Conservation (phyloP, 2,329 filamentous ascomycete genomes). For the Moelleriella libera region DNA sequence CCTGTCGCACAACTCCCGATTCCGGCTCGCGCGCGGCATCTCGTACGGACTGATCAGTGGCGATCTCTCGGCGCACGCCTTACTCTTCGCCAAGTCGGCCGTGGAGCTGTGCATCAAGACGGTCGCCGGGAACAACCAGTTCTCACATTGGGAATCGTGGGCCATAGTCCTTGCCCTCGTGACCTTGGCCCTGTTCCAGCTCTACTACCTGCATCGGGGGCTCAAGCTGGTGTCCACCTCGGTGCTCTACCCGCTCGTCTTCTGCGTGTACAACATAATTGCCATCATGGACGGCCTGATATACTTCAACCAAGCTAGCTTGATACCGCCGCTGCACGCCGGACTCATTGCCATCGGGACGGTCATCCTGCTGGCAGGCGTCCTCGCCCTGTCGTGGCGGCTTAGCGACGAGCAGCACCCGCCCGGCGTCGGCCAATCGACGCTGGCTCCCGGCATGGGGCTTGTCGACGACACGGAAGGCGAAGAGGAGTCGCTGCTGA, state of each 20-base stretch:
- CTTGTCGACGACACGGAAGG: conserved; percentile 57
- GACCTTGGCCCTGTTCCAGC: conserved; percentile 68
- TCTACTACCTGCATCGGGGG: conserved; percentile 90
- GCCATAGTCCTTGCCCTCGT: conserved; percentile 73
- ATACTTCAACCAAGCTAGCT: conserved; percentile 82
- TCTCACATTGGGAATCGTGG: conserved; percentile 92
- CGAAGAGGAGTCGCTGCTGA: conserved; percentile 42
- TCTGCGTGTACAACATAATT: conserved; percentile 98
- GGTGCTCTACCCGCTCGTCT: conserved; percentile 90
- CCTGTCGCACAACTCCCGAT: conserved; percentile 45
- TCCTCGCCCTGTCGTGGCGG: conserved; percentile 86
- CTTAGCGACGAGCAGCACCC: conserved; percentile 63
- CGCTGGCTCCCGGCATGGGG: conserved; percentile 69
- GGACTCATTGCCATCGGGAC: conserved; percentile 78
- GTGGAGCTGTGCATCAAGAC: conserved; percentile 87
- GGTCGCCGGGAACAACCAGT: conserved; percentile 79
- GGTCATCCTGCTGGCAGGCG: conserved; percentile 69
- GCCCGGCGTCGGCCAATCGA: conserved; percentile 48
- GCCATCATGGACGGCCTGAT: conserved; percentile 94
- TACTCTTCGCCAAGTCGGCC: conserved; percentile 89
- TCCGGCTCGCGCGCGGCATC: conserved; percentile 68
- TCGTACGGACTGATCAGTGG: conserved; percentile 83
- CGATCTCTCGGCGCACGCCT: conserved; percentile 82
- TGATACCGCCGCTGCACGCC: conserved; percentile 62
- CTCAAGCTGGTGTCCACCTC: conserved; percentile 92